Conservation (phyloP, 192 early-diverging fungal genomes). For the Backusella westeae region DNA sequence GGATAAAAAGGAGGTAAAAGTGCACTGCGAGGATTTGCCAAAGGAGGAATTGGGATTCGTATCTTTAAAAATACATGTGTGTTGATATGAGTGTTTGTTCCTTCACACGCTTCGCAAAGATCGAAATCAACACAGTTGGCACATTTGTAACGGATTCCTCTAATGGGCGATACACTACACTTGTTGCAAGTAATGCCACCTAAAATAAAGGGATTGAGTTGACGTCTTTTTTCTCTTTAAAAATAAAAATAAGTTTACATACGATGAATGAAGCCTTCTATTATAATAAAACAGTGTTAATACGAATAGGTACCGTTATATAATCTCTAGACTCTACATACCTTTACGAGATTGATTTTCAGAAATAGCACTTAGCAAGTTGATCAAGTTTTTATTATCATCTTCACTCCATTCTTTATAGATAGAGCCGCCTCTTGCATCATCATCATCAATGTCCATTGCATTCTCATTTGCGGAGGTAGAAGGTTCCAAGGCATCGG, state of each 20-base stretch:
- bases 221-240: constrained; percentile 43
- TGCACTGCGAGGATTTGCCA: constrained; percentile 75
- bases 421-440: constrained; percentile 39
- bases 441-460: constrained; percentile 5
- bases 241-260: constrained; percentile 29
- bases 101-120: constrained; percentile 91
- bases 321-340: constrained; percentile 25
- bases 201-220: constrained; percentile 9
- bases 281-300: neutral
- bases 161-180: constrained; percentile 84
- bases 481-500: neutral
- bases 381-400: constrained; percentile 63
- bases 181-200: constrained; percentile 92
- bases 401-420: constrained; percentile 54
- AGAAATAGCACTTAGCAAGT: constrained; percentile 79
- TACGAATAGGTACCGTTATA: neutral
- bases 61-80: constrained; percentile 93
- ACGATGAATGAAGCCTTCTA: constrained; percentile 58
- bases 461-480: neutral
- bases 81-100: constrained; percentile 61
- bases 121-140: constrained; percentile 93
- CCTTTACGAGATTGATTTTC: constrained; percentile 87
- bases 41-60: constrained; percentile 85
- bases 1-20: constrained; percentile 80
- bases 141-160: constrained; percentile 91